Evolutionary conservation across 164 flowering plant species (phyloP).

Genomic region (Annona cherimola): DNA sequence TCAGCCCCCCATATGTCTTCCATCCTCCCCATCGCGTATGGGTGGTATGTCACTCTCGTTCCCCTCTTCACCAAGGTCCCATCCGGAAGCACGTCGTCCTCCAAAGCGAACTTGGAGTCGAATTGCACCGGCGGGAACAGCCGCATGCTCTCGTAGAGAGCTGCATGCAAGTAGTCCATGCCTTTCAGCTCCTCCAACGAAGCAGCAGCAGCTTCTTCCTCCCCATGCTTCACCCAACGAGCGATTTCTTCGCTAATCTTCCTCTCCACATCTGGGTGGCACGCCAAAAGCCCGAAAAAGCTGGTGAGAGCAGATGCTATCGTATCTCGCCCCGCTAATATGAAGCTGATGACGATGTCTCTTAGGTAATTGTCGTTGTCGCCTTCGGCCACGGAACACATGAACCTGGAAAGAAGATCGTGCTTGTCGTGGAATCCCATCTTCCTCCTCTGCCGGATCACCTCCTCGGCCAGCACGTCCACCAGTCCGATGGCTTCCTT

Average conservation of each 20-base stretch:
- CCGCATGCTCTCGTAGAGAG: constrained; percentile 62
- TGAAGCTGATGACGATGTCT: constrained; percentile 60
- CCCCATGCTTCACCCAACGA: constrained; percentile 25
- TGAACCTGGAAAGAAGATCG: constrained; percentile 56
- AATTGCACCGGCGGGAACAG: constrained; percentile 82
- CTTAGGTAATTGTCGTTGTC: constrained; percentile 33
- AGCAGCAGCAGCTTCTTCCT: constrained; percentile 5
- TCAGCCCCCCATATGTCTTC: constrained; percentile 72
- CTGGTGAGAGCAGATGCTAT: constrained; percentile 49
- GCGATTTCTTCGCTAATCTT: constrained; percentile 37
- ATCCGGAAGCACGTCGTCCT: constrained; percentile 70
- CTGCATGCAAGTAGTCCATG: constrained; percentile 67
- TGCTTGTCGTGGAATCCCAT: constrained; percentile 17
- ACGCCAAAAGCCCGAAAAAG: constrained; percentile 46
- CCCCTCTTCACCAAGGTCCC: constrained; percentile 56
- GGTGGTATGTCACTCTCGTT: constrained; percentile 74
- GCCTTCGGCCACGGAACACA: constrained; percentile 25
- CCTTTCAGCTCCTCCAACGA: constrained; percentile 36
- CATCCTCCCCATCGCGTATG: constrained; percentile 96
- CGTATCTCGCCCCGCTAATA: constrained; percentile 68
- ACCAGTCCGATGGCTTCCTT: constrained; percentile 37
- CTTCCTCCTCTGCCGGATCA: constrained; percentile 32
- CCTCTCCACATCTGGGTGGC: constrained; percentile 33
- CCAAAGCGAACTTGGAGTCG: constrained; percentile 58
- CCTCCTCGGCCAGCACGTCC: constrained; percentile 30